Conservation (phyloP, 2,329 filamentous ascomycete genomes). For the Shiraia sp. region DNA sequence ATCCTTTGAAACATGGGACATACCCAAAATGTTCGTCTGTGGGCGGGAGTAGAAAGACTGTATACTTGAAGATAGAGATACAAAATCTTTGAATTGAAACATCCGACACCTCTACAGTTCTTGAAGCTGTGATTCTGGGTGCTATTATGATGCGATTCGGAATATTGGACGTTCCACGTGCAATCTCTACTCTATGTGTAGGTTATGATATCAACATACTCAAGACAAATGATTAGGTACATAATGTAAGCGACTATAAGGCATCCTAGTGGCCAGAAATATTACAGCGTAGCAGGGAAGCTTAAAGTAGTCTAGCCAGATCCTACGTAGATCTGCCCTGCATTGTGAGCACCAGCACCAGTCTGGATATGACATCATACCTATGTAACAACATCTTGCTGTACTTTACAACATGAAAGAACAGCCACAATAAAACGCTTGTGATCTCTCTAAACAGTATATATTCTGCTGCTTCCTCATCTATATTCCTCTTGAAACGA, state of each 20-base stretch:
- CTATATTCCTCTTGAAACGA: background rate
- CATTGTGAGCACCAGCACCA: too few relatives aligned
- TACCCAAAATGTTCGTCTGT: background rate
- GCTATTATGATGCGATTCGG: too few relatives aligned
- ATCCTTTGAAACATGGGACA: slow-evolving; percentile 2
- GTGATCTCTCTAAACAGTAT: background rate
- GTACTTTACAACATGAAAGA: slow-evolving; percentile 6
- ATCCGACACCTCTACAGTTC: too few relatives aligned
- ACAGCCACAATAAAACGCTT: too few relatives aligned
- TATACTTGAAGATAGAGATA: slow-evolving; percentile 3
- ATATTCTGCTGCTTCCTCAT: slow-evolving; percentile 3
- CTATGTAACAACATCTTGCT: slow-evolving; percentile 12
- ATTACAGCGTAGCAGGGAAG: too few relatives aligned
- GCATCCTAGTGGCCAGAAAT: background rate
- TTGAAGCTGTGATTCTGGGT: too few relatives aligned
- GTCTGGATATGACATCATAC: slow-evolving; percentile 11
- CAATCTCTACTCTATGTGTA: too few relatives aligned
- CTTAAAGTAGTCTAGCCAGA: slow-evolving; percentile 5
- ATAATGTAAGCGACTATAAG: background rate
- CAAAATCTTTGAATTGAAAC: background rate
- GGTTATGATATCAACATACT: too few relatives aligned
- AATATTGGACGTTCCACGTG: too few relatives aligned
- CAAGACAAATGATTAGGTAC: background rate
- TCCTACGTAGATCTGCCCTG: slow-evolving; percentile 4
- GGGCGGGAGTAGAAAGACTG: slow-evolving; percentile 2